Evolutionary conservation across 495 filamentous ascomycete genomes (phyloP), one percentile per base, ranked within the genome.

Genomic region (Daldinia caldariorum): DNA sequence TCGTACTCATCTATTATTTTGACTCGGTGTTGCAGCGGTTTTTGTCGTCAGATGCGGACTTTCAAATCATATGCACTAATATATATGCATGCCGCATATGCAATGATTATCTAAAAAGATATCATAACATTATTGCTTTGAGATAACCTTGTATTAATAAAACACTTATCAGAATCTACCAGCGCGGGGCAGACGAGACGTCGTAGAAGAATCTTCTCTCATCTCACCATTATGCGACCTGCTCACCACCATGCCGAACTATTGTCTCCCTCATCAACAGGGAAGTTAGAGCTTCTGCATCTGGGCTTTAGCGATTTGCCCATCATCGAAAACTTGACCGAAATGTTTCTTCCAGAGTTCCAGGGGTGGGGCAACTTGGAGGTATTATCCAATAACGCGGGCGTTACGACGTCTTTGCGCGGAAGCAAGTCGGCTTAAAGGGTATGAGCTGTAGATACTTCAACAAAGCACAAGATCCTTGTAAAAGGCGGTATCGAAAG

Each of bases 371-470:
- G 14, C 69, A 67, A 67, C 0, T 55, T 77, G 39, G 71, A 79
- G 45, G 75, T 79, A n/a, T 61, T 79, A 10, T 76, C 71, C 56
- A 76, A 77, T 64, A 80, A 79, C 38, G 72, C 63, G 2, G 47
- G 37, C 6, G 74, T 88, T 31, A 72, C 71, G 65, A 56, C 58
- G 0, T 69, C 74, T 6, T 67, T 70, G 7, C 26, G 43, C 4
- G 77, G 77, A 39, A 69, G 68, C 53, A 67, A 64, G 57, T 77
- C 72, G 26, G 68, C 63, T 6, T 80, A 84, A 64, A 80, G 83
- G 14, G 74, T n/a, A 81, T 58, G 81, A 81, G 55, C 45, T 76
- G 8, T 77, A 82, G 43, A 63, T 82, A 16, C 73, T 18, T 76
- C 69, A 20, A 73, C 71, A 20, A 80, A 81, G 38, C 9, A 16